Evolutionary conservation across 768 basidiomycete genomes (phyloP), one percentile per base, ranked within the genome.

Genomic region (Trametes cingulata): DNA sequence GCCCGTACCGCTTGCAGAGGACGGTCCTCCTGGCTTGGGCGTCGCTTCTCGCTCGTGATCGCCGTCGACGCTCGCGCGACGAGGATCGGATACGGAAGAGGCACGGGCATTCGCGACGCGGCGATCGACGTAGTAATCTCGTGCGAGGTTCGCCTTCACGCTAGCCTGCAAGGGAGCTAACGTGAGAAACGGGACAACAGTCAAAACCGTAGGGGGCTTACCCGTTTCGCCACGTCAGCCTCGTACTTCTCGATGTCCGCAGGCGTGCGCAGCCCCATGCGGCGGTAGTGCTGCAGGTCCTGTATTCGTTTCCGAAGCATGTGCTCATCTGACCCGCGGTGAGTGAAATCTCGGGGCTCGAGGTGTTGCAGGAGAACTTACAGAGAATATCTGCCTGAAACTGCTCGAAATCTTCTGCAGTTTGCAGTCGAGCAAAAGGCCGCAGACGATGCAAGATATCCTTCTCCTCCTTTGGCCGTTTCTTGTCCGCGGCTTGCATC

Each of bases 191-290:
- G 42, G 56, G 50, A 20, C 19, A 12, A 29, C 29, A 14, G 35
- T 1, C 14, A 43, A 42, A 40, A 54, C 36, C 25, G 7, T 40
- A 48, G 39, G 53, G 39, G 46, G 77, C 87, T 58, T 68, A 94
- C 94, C 65, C 93, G 78, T 65, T 88, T 88, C 27, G 81, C 76
- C 52, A 85, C 77, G 69, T 93, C 92, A 37, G 75, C 72, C 46
- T 95, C 91, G 68, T 93, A 98, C 68, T 90, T 92, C 41, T 96
- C 93, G 35, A 95, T 91, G 64, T 98, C 96, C n/a, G 87, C 87
- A 8, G 85, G 74, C 1, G 90, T 90, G 2, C 86, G 86, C 25
- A 99, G 76, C 0, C 96, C 97, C 70, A 92, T 83, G 35, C 89
- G 82, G 8, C 96, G 87, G 72, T 93, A 96, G 49, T 89, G 85